These are phyloP conservation scores for Chenopodium berlandieri DNA, from an alignment of 148 eudicot species.

Conservation along the genomic window DNA sequence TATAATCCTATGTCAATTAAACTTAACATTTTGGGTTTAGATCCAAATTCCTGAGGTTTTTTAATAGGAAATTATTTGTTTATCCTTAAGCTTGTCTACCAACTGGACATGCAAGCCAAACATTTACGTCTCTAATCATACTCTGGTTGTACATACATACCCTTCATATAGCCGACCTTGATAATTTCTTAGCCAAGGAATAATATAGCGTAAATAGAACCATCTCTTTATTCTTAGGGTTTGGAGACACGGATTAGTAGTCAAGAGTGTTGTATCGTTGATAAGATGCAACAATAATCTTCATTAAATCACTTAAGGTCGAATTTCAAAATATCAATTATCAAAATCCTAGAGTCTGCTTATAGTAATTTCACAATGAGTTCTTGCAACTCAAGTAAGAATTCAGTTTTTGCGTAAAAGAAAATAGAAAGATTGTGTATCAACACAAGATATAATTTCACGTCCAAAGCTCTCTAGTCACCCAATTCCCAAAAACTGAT, in stretches of 20 bases:
- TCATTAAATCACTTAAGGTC: not conserved
- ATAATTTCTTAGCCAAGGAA: too few relatives aligned
- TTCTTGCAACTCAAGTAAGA: slow-evolving; percentile 16
- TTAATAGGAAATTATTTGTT: too few relatives aligned
- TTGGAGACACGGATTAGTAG: too few relatives aligned
- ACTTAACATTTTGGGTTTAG: not conserved
- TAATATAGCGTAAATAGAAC: too few relatives aligned
- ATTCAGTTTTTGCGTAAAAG: slow-evolving; percentile 7
- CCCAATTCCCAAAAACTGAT: slow-evolving; percentile 16
- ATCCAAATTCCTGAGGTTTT: not conserved
- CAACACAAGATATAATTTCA: slow-evolving; percentile 8
- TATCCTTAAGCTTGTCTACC: too few relatives aligned
- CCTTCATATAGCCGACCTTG: too few relatives aligned
- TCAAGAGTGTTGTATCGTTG: not conserved
- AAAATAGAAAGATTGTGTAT: not conserved
- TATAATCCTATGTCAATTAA: not conserved
- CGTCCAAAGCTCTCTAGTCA: slow-evolving; percentile 11
- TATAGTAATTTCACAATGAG: not conserved
- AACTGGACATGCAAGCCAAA: too few relatives aligned
- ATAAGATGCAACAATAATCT: not conserved
- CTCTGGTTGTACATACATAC: too few relatives aligned
- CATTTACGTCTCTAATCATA: too few relatives aligned
- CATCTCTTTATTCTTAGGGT: too few relatives aligned
- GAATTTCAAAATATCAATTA: not conserved
- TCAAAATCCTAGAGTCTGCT: not conserved